Conservation (phyloP, 192 early-diverging fungal species). For the Diversispora epigaea region DNA sequence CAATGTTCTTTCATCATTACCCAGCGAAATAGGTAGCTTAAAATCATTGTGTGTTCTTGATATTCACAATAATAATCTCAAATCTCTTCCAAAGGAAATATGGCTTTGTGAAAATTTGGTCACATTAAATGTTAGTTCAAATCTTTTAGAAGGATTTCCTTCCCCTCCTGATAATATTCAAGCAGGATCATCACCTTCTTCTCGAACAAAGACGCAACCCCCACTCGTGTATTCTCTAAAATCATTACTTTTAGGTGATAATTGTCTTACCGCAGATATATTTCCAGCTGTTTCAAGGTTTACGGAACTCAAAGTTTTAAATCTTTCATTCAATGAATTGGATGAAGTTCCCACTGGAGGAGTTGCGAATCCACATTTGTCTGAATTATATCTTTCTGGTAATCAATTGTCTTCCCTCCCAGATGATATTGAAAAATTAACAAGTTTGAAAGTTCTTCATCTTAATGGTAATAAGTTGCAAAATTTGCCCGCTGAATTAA, state of each 20-base stretch:
- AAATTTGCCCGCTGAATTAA: constrained; percentile 88
- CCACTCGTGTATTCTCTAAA: constrained; percentile 59
- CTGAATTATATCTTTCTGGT: constrained; percentile 79
- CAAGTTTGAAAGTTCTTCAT: constrained; percentile 68
- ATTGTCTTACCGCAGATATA: constrained; percentile 78
- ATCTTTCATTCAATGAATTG: constrained; percentile 80
- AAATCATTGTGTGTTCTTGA: constrained; percentile 63
- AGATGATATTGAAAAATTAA: constrained; percentile 77
- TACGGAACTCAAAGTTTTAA: constrained; percentile 73
- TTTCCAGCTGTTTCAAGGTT: constrained; percentile 73
- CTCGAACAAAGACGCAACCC: constrained; percentile 29
- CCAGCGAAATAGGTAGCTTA: constrained; percentile 67
- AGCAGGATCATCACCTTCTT: not conserved
- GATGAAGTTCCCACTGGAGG: constrained; percentile 79
- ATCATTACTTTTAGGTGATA: constrained; percentile 77
- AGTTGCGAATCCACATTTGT: constrained; percentile 67
- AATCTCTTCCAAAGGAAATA: constrained; percentile 70
- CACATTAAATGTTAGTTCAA: constrained; percentile 77
- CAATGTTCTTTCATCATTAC: constrained; percentile 68
- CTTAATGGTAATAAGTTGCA: constrained; percentile 90
- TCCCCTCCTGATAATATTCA: constrained; percentile 48
- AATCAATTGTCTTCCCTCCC: constrained; percentile 82
- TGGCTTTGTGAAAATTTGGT: constrained; percentile 72
- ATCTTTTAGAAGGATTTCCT: constrained; percentile 79
- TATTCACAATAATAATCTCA: constrained; percentile 76